phyloP scores from a whole-genome alignment of 371 early-diverging fungal genomes.

The Apophysomyces sp. region DNA sequence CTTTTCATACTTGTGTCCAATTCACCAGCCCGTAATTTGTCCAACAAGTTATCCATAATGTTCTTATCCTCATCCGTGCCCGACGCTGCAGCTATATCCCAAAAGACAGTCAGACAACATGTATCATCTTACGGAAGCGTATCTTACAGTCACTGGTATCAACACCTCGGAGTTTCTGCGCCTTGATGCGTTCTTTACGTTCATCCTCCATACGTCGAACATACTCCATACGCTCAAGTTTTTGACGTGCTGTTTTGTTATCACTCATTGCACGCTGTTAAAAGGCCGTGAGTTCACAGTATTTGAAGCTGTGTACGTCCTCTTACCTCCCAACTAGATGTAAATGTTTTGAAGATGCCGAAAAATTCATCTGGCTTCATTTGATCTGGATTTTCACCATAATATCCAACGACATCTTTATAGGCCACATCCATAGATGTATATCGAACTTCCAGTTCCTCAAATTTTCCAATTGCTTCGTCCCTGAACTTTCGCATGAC shows the following conservation, averaged over 20 bases:
- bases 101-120: not conserved
- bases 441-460: slow-evolving; percentile 51
- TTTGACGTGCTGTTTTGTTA: slow-evolving; percentile 40
- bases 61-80: slow-evolving; percentile 66
- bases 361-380: slow-evolving; percentile 91
- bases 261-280: slow-evolving; percentile 49
- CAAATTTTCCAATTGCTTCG: slow-evolving; percentile 44
- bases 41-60: slow-evolving; percentile 79
- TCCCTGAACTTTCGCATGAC: slow-evolving; percentile 54
- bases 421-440: slow-evolving; percentile 66
- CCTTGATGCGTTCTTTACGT: slow-evolving; percentile 43
- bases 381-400: slow-evolving; percentile 79
- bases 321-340: slow-evolving; percentile 64
- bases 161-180: slow-evolving; percentile 42
- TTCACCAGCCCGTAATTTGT: slow-evolving; percentile 73
- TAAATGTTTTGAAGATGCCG: slow-evolving; percentile 82
- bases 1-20: slow-evolving; percentile 62
- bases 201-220: slow-evolving; percentile 42
- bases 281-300: not conserved
- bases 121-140: not conserved
- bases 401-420: slow-evolving; percentile 69
- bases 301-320: not conserved
- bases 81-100: slow-evolving; percentile 31
- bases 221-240: slow-evolving; percentile 44
- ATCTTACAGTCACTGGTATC: slow-evolving; percentile 44